Conservation (phyloP, 225 moss, liverwort and hornwort species). For the Thuidium tamariscinum region DNA sequence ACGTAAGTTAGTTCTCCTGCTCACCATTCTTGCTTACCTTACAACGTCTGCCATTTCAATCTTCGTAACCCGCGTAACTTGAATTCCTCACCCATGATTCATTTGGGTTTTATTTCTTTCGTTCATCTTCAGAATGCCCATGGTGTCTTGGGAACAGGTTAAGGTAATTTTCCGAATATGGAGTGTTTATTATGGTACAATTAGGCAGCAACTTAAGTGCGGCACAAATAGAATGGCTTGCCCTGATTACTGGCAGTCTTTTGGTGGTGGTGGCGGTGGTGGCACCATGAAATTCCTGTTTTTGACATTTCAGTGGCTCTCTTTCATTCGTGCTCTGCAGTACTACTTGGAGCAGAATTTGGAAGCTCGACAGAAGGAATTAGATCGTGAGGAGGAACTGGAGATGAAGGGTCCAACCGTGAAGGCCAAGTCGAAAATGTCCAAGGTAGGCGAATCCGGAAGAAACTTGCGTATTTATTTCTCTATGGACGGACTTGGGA, state of each 20-base stretch:
- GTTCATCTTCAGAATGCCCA: not conserved
- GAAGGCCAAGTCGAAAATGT: slow-evolving; percentile 98
- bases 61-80: not conserved
- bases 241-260: not conserved
- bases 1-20: slow-evolving; percentile 4
- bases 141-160: not conserved
- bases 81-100: not conserved
- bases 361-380: slow-evolving; percentile 75
- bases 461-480: not conserved
- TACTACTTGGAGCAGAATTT: slow-evolving; percentile 92
- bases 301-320: not conserved
- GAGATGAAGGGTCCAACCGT: slow-evolving; percentile 69
- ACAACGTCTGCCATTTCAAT: not conserved
- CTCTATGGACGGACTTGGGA: not conserved
- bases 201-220: too few species aligned
- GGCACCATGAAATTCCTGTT: not conserved
- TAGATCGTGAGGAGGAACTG: slow-evolving; percentile 88
- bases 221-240: too few species aligned
- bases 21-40: not conserved
- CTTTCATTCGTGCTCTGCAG: not conserved
- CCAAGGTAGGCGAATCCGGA: slow-evolving; percentile 26
- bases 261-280: not conserved
- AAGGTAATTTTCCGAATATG: not conserved
- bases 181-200: not conserved
- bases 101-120: not conserved